A percentile compares a stretch with the other conserved stretches of the same genome.
Conservation (phyloP, 305 asterid genomes). For the Fraxinus nigra region DNA sequence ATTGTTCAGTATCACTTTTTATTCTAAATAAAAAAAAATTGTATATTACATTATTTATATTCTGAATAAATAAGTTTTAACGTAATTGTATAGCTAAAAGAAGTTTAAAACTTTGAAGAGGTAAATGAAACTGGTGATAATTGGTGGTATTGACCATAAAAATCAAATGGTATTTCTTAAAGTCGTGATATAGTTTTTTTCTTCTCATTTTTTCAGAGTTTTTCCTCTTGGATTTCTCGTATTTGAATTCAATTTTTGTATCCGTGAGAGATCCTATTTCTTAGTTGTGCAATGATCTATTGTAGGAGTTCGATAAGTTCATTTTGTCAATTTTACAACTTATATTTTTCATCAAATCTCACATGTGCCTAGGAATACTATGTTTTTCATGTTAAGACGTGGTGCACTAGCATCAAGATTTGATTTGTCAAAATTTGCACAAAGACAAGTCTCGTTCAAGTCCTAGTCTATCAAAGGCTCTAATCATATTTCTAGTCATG, state of each 20-base stretch:
- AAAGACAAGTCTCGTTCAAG: no score
- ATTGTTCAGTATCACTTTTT: background rate
- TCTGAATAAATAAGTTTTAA: no score
- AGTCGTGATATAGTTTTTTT: background rate
- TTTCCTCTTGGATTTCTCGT: background rate
- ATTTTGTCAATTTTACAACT: background rate
- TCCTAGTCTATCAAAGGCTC: no score
- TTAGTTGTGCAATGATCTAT: background rate
- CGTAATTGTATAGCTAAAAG: background rate
- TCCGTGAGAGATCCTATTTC: background rate
- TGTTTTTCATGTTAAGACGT: no score
- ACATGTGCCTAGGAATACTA: no score
- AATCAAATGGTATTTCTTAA: no score
- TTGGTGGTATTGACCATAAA: background rate
- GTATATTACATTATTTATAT: background rate
- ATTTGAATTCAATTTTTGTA: background rate
- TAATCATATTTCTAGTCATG: no score
- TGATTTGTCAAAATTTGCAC: no score
- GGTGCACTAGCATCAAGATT: no score
- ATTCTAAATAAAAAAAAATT: no score
- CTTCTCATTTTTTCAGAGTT: no score
- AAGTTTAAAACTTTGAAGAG: background rate
- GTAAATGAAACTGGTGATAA: background rate
- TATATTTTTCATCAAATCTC: background rate
- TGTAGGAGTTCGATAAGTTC: background rate